Evolutionary conservation across 1,284 basidiomycete genomes (phyloP).

Genomic region (Rhodofomes roseus): DNA sequence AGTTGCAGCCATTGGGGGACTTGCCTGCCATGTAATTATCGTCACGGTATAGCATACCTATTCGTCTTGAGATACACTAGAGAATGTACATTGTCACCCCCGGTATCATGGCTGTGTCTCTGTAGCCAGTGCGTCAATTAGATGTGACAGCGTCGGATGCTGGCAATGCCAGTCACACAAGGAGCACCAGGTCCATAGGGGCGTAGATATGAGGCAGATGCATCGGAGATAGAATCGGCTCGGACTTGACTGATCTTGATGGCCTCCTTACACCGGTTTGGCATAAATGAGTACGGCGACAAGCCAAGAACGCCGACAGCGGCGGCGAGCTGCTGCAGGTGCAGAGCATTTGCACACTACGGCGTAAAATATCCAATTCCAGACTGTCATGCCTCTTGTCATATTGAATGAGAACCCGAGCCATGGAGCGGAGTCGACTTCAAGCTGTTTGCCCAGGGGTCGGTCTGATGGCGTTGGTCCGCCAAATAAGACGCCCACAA

Average conservation of each 20-base stretch:
- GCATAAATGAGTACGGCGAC: not conserved
- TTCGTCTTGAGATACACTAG: not conserved
- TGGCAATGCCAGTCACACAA: not conserved
- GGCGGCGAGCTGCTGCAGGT: not conserved
- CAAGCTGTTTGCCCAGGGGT: not conserved
- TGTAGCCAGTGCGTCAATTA: not conserved
- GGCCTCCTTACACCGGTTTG: not conserved
- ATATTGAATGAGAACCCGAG: not conserved
- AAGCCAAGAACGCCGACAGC: not conserved
- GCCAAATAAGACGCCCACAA: not conserved
- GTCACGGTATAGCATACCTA: not conserved
- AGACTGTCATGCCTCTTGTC: not conserved
- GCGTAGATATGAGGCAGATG: not conserved
- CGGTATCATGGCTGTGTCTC: not conserved
- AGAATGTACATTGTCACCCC: not conserved
- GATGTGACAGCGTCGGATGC: not conserved
- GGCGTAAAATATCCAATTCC: not conserved
- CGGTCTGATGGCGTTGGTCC: not conserved
- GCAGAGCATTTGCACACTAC: not conserved
- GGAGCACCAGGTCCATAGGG: not conserved
- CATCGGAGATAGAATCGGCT: not conserved
- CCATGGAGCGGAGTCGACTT: not conserved
- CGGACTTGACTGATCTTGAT: constrained; percentile 4
- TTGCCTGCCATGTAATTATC: too few relatives aligned
- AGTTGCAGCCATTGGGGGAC: not conserved